Base-by-base conservation (phyloP, 2,329 filamentous ascomycete genomes). In the Chrysoporthe cubensis region DNA sequence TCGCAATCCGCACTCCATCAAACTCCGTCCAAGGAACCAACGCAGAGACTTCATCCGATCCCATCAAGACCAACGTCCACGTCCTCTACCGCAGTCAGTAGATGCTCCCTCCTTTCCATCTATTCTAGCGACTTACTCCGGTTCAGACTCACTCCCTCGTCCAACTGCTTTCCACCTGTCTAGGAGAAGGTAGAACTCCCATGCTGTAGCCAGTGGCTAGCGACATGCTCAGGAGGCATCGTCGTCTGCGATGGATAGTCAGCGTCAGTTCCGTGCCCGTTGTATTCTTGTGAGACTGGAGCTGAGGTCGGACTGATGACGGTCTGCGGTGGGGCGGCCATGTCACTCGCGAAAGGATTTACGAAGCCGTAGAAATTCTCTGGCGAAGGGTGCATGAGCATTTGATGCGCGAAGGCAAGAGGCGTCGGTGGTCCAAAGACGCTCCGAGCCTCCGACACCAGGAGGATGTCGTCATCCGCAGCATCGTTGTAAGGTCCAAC, bases 211-310 rank as follows among this genome's bases (percentile, higher is more conserved):
- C 69, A 70, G 52, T 66, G 63, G 57, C 60, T 48, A 32, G 44
- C 43, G 54, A 37, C 44, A 44, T 58, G 56, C 4, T 66, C 66
- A 69, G 52, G 21, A 44, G 52, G 14, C 34, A 56, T 21, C 54
- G 54, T 66, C 64, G 59, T 48, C 66, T 68, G 69, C 42, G 63
- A 32, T 46, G 60, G 26, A 44, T 62, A 70, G 64, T 70, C 64
- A 70, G 69, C 64, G 54, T 69, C 52, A 48, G 57, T 54, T 21
- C 46, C 64, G 60, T 70, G 44, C 34, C n/a, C 37, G 26, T 46
- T 43, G 26, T 46, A 43, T 34, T 46, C 59, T 18, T 34, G 42
- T 11, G 34, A 16, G 21, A 61, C 16, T 21, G 43, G 14, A 9
- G 59, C 59, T 18, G 59, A 46, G 42, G 43, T 34, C 11, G 59